Base-by-base conservation (phyloP, 108 stramenopile genomes). In the Discostella stelligeroides region DNA sequence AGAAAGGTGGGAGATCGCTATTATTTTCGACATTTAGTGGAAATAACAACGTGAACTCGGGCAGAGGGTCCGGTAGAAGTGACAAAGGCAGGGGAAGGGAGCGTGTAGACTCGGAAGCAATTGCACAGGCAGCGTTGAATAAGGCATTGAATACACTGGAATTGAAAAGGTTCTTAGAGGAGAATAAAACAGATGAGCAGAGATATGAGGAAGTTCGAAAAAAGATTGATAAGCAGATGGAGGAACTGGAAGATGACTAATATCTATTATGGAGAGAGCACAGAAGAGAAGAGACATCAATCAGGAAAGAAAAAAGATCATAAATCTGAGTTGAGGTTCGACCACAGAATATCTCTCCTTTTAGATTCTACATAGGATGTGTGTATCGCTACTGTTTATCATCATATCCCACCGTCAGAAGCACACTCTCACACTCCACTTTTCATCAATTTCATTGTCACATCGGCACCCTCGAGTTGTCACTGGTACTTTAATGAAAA, bases 121-220 rank as follows among this genome's bases (percentile, higher is more conserved):
- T 94, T 34, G 92, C 88, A 25, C 59, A 86, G 63, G 82, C 74
- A 14, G 88, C 90, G 0, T 47, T 91, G 27, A 82, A 86, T 46
- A 82, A 84, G 75, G 92, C 92, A 1, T 28, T 63, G 47, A 68
- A 76, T 64, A 80, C 87, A 8, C 42, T 87, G 54, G 90, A 91
- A 68, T 62, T 91, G 46, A 70, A 73, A 63, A 56, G 74, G 18
- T 94, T 79, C 50, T 50, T 91, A 11, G 49, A 50, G 49, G 49
- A 50, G 49, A 50, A 50, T 25, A 50, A 50, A 4, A 50, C 49
- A 9, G 49, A 50, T 4, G 49, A 50, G 21, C 49, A 50, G 49
- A 21, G 21, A 12, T 50, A 50, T 25, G 49, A 50, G 0, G 49
- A 50, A 50, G 49, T 50, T 24, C 49, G 49, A 3, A 50, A 50